Percentiles rank a stretch among this genome's conserved stretches.
phyloP scores from a whole-genome alignment of 139 green algal genomes.

The Mesostigma viride region DNA sequence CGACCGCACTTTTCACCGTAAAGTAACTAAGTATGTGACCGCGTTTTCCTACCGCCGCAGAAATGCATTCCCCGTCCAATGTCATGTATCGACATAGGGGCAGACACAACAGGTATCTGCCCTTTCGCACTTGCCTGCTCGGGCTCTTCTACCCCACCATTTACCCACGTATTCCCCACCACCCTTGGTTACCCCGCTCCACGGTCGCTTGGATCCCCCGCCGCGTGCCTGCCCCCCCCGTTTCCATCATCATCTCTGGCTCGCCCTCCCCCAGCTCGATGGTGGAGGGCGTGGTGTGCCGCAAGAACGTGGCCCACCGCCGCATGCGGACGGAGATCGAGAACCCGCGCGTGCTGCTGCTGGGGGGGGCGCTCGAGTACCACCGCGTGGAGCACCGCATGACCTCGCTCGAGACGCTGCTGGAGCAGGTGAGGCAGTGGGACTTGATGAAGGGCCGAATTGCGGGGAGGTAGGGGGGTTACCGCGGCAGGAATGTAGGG shows the following conservation, averaged over 20 bases:
- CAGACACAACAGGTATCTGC: too few relatives aligned
- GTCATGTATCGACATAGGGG: too few relatives aligned
- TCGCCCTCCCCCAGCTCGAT: constrained; percentile 12
- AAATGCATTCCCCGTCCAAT: too few relatives aligned
- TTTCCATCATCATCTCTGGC: neutral
- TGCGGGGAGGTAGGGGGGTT: neutral
- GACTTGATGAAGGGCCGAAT: neutral
- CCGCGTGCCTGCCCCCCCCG: neutral
- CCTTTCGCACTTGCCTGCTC: too few relatives aligned
- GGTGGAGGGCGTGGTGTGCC: constrained; percentile 31
- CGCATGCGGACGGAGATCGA: constrained; percentile 24
- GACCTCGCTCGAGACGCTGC: constrained; percentile 36
- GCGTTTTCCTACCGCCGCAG: too few relatives aligned
- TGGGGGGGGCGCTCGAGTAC: constrained; percentile 39
- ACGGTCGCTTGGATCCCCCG: neutral
- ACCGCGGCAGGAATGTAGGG: neutral
- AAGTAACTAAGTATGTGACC: too few relatives aligned
- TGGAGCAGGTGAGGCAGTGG: constrained; percentile 22
- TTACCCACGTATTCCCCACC: too few relatives aligned
- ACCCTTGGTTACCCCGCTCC: too few relatives aligned
- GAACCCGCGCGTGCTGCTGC: constrained; percentile 27
- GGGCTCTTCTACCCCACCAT: too few relatives aligned
- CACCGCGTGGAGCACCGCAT: constrained; percentile 33
- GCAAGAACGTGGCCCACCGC: constrained; percentile 41
- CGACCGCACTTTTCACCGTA: too few relatives aligned